Evolutionary conservation across 805 yeast genomes (phyloP).

Genomic region (Sugiyamaella americana): DNA sequence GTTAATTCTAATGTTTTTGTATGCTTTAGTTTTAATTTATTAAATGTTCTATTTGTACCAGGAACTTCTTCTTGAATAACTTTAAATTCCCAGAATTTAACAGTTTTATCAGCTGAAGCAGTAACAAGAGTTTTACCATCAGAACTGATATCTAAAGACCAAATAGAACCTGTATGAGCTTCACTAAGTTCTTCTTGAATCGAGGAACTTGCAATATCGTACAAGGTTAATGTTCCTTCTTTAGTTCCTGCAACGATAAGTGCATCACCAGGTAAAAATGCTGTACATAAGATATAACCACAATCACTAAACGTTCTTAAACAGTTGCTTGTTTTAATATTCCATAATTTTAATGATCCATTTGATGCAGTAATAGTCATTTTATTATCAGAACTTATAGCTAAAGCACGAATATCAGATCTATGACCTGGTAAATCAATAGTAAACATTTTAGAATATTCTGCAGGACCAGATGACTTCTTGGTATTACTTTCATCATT

Average conservation of each 20-base stretch:
- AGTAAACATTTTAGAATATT: conserved; percentile 38
- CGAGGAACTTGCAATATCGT: conserved; percentile 79
- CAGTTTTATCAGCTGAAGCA: conserved; percentile 88
- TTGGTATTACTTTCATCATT: conserved; percentile 35
- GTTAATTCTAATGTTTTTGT: conserved; percentile 75
- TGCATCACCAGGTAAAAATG: conserved; percentile 87
- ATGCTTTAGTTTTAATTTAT: conserved; percentile 52
- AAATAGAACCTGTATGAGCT: conserved; percentile 79
- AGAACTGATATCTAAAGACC: conserved; percentile 82
- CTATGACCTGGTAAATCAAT: conserved; percentile 83
- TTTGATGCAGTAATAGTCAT: conserved; percentile 85
- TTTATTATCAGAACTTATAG: conserved; percentile 73
- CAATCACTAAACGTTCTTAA: conserved; percentile 73
- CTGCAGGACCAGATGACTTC: conserved; percentile 37
- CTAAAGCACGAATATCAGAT: conserved; percentile 78
- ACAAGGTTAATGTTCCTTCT: conserved; percentile 74
- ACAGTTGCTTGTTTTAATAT: conserved; percentile 63
- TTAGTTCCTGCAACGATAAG: conserved; percentile 84
- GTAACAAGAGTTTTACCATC: conserved; percentile 83
- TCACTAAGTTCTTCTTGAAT: conserved; percentile 60
- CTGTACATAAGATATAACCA: conserved; percentile 76
- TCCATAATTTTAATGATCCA: conserved; percentile 87
- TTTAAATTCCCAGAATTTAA: conserved; percentile 83
- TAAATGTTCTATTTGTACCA: conserved; percentile 57
- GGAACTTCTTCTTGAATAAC: conserved; percentile 60